Evolutionary conservation across 768 basidiomycete species (phyloP).

Genomic region (Aureoboletus auriporus): DNA sequence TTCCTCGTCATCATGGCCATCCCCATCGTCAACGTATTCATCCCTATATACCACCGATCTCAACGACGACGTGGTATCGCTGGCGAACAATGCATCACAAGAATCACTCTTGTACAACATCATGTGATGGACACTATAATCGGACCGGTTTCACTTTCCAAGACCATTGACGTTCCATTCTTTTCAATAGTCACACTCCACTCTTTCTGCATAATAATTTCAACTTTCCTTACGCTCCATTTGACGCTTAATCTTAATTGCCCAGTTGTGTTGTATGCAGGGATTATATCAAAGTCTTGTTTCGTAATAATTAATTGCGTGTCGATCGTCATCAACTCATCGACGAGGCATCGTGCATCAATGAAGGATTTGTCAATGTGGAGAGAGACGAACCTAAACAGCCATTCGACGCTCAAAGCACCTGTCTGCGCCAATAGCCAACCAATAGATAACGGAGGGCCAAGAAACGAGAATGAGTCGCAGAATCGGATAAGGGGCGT

Average conservation of each 20-base stretch:
- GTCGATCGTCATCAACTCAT: no score
- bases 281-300: no score
- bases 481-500: no score
- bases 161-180: background rate
- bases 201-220: conserved; percentile 3
- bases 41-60: conserved; percentile 9
- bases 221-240: no score
- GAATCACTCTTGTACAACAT: conserved; percentile 11
- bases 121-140: conserved; percentile 13
- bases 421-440: no score
- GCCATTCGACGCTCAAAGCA: no score
- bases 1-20: conserved; percentile 18
- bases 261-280: background rate
- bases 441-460: no score
- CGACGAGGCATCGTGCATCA: no score
- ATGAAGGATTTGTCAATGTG: no score
- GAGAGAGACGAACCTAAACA: no score
- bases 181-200: background rate
- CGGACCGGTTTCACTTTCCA: conserved; percentile 1
- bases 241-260: background rate
- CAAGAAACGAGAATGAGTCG: no score
- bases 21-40: conserved; percentile 24
- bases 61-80: conserved; percentile 6
- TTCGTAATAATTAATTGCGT: no score
- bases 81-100: conserved; percentile 7